A percentile compares a stretch with the other conserved stretches of the same genome.
Evolutionary conservation across 495 filamentous ascomycete species (phyloP).

Genomic region (Neurospora intermedia): DNA sequence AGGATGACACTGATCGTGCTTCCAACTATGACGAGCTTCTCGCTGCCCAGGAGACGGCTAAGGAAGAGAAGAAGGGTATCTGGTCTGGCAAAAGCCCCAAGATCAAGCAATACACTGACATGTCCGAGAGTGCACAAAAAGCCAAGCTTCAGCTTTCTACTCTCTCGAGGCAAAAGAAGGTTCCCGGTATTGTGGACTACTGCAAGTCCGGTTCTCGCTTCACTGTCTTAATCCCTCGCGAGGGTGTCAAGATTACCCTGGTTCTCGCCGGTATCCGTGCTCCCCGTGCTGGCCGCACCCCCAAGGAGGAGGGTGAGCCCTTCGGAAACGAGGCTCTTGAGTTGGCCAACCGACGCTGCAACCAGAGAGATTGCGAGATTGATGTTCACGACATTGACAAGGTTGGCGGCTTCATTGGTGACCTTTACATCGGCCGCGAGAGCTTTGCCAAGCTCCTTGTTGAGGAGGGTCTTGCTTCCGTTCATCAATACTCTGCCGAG

Average conservation of each 20-base stretch:
- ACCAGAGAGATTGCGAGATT: slow-evolving; percentile 94
- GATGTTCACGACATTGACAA: slow-evolving; percentile 93
- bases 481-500: slow-evolving; percentile 91
- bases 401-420: slow-evolving; percentile 93
- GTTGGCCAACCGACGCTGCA: slow-evolving; percentile 71
- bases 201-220: slow-evolving; percentile 95
- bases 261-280: slow-evolving; percentile 90
- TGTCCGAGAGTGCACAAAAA: slow-evolving; percentile 86
- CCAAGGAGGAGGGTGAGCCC: slow-evolving; percentile 76
- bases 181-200: slow-evolving; percentile 93
- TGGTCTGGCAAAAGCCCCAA: slow-evolving; percentile 80
- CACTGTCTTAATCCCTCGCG: slow-evolving; percentile 81
- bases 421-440: slow-evolving; percentile 86
- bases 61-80: slow-evolving; percentile 79
- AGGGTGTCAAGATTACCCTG: slow-evolving; percentile 89
- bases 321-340: slow-evolving; percentile 94
- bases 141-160: slow-evolving; percentile 85
- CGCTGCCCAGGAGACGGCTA: slow-evolving; percentile 76
- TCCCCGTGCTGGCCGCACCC: slow-evolving; percentile 77
- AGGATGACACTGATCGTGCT: slow-evolving; percentile 85
- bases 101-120: slow-evolving; percentile 70
- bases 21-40: slow-evolving; percentile 90
- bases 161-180: slow-evolving; percentile 77
- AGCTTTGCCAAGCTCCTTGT: slow-evolving; percentile 91
- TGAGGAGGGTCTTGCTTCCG: slow-evolving; percentile 85